These are phyloP conservation scores for Diplocarpon mali DNA, from an alignment of 2,329 filamentous ascomycete genomes.

Conservation along the genomic window DNA sequence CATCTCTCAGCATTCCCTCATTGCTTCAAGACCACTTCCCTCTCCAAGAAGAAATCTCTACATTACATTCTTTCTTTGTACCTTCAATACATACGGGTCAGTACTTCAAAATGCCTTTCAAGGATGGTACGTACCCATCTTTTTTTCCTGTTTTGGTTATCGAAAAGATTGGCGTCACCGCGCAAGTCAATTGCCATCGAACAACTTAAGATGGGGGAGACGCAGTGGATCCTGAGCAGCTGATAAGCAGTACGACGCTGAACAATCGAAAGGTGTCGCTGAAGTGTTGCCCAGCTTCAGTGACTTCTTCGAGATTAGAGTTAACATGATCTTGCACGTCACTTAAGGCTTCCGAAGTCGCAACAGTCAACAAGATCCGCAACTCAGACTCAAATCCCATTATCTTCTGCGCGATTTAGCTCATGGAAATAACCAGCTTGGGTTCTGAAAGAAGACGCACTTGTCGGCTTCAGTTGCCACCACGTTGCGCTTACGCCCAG, in stretches of 20 bases:
- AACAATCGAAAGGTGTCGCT: neutral
- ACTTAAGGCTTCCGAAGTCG: conserved; percentile 1
- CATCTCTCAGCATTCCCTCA: conserved; percentile 4
- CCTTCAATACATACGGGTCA: conserved; percentile 13
- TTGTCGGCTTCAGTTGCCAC: neutral
- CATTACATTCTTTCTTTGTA: conserved; percentile 1
- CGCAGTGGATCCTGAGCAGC: neutral
- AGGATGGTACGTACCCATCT: conserved; percentile 28
- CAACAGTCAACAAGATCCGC: neutral
- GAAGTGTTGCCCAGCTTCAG: neutral
- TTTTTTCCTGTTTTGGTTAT: neutral
- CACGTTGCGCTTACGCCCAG: conserved; percentile 14
- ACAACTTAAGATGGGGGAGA: neutral
- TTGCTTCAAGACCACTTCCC: neutral
- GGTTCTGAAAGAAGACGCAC: too few species aligned
- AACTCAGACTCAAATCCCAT: neutral
- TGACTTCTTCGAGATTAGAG: conserved; percentile 3
- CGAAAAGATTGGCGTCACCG: conserved; percentile 17
- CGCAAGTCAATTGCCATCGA: conserved; percentile 11
- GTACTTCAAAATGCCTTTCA: conserved; percentile 31
- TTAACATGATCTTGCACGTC: conserved; percentile 6
- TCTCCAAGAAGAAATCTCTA: conserved; percentile 1
- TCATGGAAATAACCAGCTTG: too few species aligned
- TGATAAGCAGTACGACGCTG: neutral
- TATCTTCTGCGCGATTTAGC: neutral